Conservation (phyloP, 129 eudicot genomes). For the Artemisia argyi region DNA sequence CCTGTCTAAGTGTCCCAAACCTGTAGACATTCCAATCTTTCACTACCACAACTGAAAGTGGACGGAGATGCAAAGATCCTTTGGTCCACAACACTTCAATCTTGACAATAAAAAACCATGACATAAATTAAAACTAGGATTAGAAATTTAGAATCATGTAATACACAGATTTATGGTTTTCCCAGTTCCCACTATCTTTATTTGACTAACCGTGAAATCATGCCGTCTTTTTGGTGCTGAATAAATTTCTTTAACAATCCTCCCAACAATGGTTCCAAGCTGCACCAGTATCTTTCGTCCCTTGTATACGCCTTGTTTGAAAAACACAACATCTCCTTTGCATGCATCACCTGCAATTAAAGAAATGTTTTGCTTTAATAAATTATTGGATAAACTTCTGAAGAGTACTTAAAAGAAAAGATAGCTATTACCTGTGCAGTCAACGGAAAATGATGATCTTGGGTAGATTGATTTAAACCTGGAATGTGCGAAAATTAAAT, state of each 20-base stretch:
- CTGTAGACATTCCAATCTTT: slow-evolving; percentile 78
- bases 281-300: slow-evolving; percentile 47
- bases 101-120: slow-evolving; percentile 33
- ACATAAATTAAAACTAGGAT: not conserved
- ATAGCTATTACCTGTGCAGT: slow-evolving; percentile 66
- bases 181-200: not conserved
- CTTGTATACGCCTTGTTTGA: slow-evolving; percentile 67
- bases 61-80: slow-evolving; percentile 38
- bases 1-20: slow-evolving; percentile 79
- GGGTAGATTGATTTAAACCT: slow-evolving; percentile 65
- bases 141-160: not conserved
- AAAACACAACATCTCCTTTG: slow-evolving; percentile 82
- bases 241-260: slow-evolving; percentile 82
- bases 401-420: slow-evolving; percentile 2
- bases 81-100: slow-evolving; percentile 87
- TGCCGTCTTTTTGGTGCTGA: slow-evolving; percentile 85
- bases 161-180: not conserved
- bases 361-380: not conserved
- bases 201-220: slow-evolving; percentile 71
- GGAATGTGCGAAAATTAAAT: slow-evolving; percentile 1
- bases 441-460: slow-evolving; percentile 70
- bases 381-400: not conserved
- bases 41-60: slow-evolving; percentile 71
- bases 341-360: slow-evolving; percentile 80
- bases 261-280: slow-evolving; percentile 73